These are phyloP conservation scores for Fusarium subtropicale DNA, from an alignment of 2,329 filamentous ascomycete species.

Conservation along the genomic window DNA sequence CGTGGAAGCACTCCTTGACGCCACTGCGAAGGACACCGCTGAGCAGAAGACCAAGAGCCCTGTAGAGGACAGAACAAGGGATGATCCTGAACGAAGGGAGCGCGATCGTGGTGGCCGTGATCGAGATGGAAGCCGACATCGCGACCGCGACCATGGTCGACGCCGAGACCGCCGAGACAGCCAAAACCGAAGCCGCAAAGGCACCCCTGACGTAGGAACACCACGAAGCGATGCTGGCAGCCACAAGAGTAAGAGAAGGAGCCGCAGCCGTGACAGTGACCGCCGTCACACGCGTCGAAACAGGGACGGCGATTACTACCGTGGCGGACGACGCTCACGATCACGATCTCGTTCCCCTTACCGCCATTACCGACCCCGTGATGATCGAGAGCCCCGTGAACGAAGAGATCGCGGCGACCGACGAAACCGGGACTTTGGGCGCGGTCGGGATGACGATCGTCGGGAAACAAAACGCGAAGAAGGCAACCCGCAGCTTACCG, in stretches of 20 bases:
- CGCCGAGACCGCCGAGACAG: constrained; percentile 68
- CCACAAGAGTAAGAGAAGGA: constrained; percentile 84
- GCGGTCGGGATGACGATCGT: constrained; percentile 64
- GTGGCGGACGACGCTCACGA: constrained; percentile 65
- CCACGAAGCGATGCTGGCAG: constrained; percentile 82
- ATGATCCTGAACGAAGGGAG: constrained; percentile 62
- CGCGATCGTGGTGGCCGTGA: constrained; percentile 69
- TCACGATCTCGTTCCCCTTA: constrained; percentile 79
- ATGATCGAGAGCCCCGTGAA: constrained; percentile 63
- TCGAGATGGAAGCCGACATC: constrained; percentile 66
- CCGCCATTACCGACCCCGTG: constrained; percentile 67
- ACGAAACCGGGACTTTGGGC: constrained; percentile 63
- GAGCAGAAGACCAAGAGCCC: constrained; percentile 60
- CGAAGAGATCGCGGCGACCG: constrained; percentile 65
- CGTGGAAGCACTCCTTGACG: constrained; percentile 91
- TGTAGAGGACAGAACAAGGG: constrained; percentile 64
- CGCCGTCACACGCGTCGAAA: constrained; percentile 78
- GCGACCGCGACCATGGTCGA: constrained; percentile 62
- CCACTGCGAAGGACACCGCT: constrained; percentile 74
- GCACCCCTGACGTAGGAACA: constrained; percentile 70
- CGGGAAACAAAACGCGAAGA: constrained; percentile 58
- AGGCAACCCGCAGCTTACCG: constrained; percentile 79
- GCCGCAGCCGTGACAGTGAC: constrained; percentile 81
- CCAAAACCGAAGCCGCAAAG: constrained; percentile 57
- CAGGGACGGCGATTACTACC: constrained; percentile 79